Base-by-base conservation (phyloP, 352 stramenopile species). In the Albugo candida region DNA sequence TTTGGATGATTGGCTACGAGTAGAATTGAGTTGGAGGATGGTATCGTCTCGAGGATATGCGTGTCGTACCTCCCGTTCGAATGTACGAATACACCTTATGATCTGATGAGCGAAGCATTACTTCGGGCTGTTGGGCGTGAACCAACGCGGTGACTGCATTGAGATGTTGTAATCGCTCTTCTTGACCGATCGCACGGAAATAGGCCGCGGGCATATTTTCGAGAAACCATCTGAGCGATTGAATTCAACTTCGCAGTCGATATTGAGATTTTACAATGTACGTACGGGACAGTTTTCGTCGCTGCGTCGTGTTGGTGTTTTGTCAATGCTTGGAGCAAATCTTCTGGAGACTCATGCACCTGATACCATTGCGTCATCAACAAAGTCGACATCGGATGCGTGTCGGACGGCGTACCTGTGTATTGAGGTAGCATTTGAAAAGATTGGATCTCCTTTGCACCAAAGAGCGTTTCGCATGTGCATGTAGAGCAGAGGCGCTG, bases 131-230 rank as follows among this genome's bases (percentile, higher is more conserved):
- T 53, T 83, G 60, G 6, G 72, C 75, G 45, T 77, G 69, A 40
- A 81, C 53, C 13, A 85, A 65, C 51, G 73, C 73, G 56, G 69
- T 85, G 62, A 93, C 89, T 48, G 79, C 78, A 56, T 85, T 87
- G 39, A 93, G 56, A 62, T 93, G 81, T 50, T 89, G 71, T 47
- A 93, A 48, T 24, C 81, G 70, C 52, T 87, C 71, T 53, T 81
- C 67, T 58, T 93, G 73, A 47, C 64, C 57, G 45, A 86, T 87
- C 43, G 82, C 76, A 49, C 81, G 71, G 58, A 92, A 93, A 67
- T 93, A 93, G n/a, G 81, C 60, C 14, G 71, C 67, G 18, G 81
- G 81, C 81, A 93, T 93, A 70, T 89, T 88, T 41, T 81, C 61
- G 40, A 93, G 53, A 56, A 92, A 92, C 81, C 81, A 92, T 54